These are phyloP conservation scores for Cucurbita moschata DNA, from an alignment of 306 rosid genomes.

Conservation along the genomic window DNA sequence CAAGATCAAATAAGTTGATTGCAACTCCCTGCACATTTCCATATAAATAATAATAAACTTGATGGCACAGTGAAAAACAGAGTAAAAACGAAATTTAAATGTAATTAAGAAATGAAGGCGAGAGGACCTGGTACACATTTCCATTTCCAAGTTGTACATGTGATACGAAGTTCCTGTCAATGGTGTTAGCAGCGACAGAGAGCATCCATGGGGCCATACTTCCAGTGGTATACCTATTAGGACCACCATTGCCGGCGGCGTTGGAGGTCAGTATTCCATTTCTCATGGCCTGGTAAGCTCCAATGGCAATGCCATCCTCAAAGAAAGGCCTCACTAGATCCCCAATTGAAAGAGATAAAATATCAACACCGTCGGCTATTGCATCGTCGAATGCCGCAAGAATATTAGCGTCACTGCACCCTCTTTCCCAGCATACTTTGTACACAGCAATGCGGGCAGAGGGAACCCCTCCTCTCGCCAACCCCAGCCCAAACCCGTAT, in stretches of 20 bases:
- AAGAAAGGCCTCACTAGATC: neutral
- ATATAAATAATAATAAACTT: no score
- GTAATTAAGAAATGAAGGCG: no score
- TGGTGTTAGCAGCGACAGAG: conserved; percentile 41
- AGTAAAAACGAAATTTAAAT: no score
- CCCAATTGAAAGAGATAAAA: conserved; percentile 23
- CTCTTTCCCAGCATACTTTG: conserved; percentile 16
- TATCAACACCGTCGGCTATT: conserved; percentile 41
- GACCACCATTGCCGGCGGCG: conserved; percentile 27
- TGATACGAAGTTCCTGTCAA: conserved; percentile 22
- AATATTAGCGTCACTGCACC: neutral
- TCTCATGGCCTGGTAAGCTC: conserved; percentile 43
- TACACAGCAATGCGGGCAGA: conserved; percentile 28
- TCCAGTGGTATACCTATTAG: neutral
- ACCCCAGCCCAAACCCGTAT: conserved; percentile 18
- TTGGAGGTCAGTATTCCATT: conserved; percentile 26
- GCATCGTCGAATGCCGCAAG: conserved; percentile 32
- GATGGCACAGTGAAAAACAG: no score
- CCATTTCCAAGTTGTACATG: conserved; percentile 24
- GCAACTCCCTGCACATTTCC: conserved; percentile 26
- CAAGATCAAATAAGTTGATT: conserved; percentile 26
- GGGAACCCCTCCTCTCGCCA: conserved; percentile 26
- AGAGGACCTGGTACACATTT: conserved; percentile 14
- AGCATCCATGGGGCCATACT: conserved; percentile 34
- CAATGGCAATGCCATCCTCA: conserved; percentile 12